A percentile compares a stretch with the other conserved stretches of the same genome.
Conservation (phyloP, 495 filamentous ascomycete genomes). For the Aspergillus homomorphus region DNA sequence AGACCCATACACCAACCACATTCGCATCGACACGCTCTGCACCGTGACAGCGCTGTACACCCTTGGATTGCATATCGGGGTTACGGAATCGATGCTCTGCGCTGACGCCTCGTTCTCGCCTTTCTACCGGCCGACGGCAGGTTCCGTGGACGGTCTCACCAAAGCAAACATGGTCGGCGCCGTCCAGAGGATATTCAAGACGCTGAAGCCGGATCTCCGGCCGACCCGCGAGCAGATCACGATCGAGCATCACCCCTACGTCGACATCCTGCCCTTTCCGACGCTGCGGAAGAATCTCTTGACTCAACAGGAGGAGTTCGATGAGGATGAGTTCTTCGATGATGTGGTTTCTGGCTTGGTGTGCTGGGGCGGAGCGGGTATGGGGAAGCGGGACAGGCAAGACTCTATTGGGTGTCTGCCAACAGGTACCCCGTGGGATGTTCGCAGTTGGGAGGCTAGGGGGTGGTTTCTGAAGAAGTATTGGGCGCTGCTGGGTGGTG, state of each 20-base stretch:
- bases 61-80: constrained; percentile 21
- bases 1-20: constrained; percentile 25
- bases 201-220: constrained; percentile 27
- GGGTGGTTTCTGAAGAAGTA: constrained; percentile 32
- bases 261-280: constrained; percentile 28
- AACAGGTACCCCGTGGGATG: constrained; percentile 29
- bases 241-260: constrained; percentile 25
- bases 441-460: constrained; percentile 28
- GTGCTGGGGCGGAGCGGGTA: constrained; percentile 26
- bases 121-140: constrained; percentile 18
- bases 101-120: constrained; percentile 21
- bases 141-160: constrained; percentile 4
- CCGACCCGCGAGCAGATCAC: constrained; percentile 28
- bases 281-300: constrained; percentile 28
- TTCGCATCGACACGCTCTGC: constrained; percentile 26
- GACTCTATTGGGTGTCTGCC: constrained; percentile 21
- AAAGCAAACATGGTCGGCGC: constrained; percentile 13
- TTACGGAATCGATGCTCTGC: constrained; percentile 24
- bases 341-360: constrained; percentile 25
- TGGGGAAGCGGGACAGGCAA: constrained; percentile 22
- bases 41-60: constrained; percentile 18
- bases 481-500: constrained; percentile 29
- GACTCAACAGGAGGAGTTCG: constrained; percentile 13
- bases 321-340: constrained; percentile 26
- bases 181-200: constrained; percentile 20